Base-by-base conservation (phyloP, 2,329 filamentous ascomycete genomes). In the Aspergillus phoenicis region DNA sequence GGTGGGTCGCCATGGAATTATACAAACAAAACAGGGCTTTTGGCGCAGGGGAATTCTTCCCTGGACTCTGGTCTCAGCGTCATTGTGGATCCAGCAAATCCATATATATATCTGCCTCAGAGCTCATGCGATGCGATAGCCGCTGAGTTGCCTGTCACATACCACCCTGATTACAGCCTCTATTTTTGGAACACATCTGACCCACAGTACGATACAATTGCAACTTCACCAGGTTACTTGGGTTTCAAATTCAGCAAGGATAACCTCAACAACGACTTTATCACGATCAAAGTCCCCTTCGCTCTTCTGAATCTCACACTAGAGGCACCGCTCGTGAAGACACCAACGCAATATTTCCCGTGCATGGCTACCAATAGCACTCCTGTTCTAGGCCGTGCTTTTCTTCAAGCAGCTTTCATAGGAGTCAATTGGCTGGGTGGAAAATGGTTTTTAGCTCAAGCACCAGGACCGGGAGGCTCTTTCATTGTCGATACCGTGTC, bases 1-100 rank as follows among this genome's bases (percentile, higher is more conserved):
- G 80, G 80, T 4, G 70, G 65, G 13, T 80, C 76, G 1, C 78
- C 79, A 2, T 81, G 77, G 68, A 73, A 75, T 57, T 58, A 67
- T 11, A 59, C 26, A 10, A 48, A 48, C 5, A 70, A 69, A 15
- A 57, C 71, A 43, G 64, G 65, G 2, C 69, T 74, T 8, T 69
- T 78, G 6, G 68, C 49, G 2, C 45, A 49, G 22, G 43, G 52
- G 1, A 68, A 67, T 4, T 64, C 69, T 4, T 66, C 68, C 1
- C 74, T 72, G 60, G 64, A 45, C 13, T 68, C 73, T 3, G 73
- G 74, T 10, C 48, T 5, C 68, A 69, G 4, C 51, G 77, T 43
- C 51, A 66, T 22, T 68, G 75, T 11, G 61, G 68, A 59, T 73
- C 73, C 15, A 58, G 61, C 15, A 56, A 58, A 66, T 7, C 78